Conservation (phyloP, 164 flowering plant genomes). For the Magnolia officinalis region DNA sequence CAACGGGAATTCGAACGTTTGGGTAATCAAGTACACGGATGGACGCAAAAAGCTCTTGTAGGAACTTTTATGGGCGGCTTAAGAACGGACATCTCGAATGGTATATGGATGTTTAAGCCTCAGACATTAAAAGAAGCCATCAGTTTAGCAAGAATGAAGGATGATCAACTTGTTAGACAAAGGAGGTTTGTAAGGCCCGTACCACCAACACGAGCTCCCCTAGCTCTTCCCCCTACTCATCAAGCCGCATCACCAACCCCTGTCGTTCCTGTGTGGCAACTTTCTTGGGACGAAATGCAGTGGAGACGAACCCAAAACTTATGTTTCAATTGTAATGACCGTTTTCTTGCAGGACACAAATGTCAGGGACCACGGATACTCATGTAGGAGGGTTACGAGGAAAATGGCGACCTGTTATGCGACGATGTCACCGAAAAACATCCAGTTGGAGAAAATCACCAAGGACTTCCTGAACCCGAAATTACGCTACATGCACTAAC, state of each 20-base stretch:
- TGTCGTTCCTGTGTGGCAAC: neutral
- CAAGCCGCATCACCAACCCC: too few species aligned
- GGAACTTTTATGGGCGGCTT: neutral
- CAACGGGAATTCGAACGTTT: neutral
- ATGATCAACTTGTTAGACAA: neutral
- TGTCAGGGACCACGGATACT: neutral
- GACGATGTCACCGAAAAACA: too few species aligned
- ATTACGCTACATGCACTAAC: conserved; percentile 11
- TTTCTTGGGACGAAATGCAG: neutral
- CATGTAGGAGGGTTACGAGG: neutral
- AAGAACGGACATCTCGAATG: too few species aligned
- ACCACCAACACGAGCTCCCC: neutral
- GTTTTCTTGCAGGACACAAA: too few species aligned
- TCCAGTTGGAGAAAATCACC: too few species aligned
- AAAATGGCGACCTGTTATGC: too few species aligned
- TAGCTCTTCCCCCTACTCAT: too few species aligned
- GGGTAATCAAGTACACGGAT: neutral
- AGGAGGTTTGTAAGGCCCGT: too few species aligned
- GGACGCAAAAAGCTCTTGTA: neutral
- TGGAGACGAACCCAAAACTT: neutral
- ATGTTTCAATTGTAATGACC: neutral
- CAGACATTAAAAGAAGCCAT: too few species aligned
- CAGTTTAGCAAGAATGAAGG: neutral
- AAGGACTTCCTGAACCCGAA: neutral
- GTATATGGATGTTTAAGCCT: too few species aligned